Evolutionary conservation across 495 filamentous ascomycete genomes (phyloP), one percentile per base, ranked within the genome.

Genomic region (Tuber umbilicatum): DNA sequence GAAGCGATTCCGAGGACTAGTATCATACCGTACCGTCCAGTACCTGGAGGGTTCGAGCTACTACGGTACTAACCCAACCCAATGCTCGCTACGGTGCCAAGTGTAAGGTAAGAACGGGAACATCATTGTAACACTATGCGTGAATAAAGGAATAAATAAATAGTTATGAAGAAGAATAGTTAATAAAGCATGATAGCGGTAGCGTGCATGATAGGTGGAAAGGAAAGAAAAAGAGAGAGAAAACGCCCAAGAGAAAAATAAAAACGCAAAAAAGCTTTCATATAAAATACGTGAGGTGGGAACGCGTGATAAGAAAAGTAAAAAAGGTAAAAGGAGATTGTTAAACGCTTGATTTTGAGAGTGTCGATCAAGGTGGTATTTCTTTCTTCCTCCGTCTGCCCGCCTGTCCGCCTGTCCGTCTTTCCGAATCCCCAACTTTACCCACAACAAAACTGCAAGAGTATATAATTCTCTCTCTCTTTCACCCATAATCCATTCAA

Each of bases 401-500:
- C 14, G 43, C 21, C 43, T 47, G 45, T 47, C 45, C 1, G 47
- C n/a, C 23, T n/a, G 47, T 50, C n/a, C 10, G 10, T 31, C 2
- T 31, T 3, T 60, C 50, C 50, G 10, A n/a, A 23, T 27, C 50
- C 50, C 23, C 7, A 60, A 10, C 21, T 1, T 27, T 10, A 60
- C 12, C n/a, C 31, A 64, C 55, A 35, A 64, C 12, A 64, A 35
- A 60, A 35, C 27, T 64, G 27, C 27, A 64, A 64, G 31, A 31
- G 14, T 31, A 64, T 64, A 64, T 35, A 4, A 35, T 31, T 35
- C n/a, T 64, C 35, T 64, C 35, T 64, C 55, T 35, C 55, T 64
- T 64, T 64, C 55, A 64, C 19, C 55, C 55, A 64, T 64, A 64
- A 64, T 64, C 55, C 55, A 64, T 35, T 64, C 55, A 31, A 64